phyloP scores from a whole-genome alignment of 345 rosid species.

The Ailanthus altissimus region DNA sequence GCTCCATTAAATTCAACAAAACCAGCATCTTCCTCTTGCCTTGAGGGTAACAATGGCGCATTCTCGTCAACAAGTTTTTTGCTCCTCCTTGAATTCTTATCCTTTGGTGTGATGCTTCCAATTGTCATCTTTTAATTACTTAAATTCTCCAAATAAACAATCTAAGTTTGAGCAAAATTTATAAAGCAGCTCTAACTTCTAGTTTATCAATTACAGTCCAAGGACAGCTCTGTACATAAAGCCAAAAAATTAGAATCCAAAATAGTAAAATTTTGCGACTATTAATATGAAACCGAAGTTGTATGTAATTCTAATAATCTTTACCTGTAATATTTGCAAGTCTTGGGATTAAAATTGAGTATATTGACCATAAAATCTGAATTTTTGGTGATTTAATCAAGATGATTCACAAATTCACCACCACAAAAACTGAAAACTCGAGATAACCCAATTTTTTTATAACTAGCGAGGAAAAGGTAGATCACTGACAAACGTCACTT shows the following conservation, averaged over 20 bases:
- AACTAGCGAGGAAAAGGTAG: background rate
- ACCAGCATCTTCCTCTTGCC: slow-evolving; percentile 42
- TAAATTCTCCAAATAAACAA: slow-evolving; percentile 18
- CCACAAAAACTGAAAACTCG: background rate
- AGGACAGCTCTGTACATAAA: background rate
- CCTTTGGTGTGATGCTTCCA: slow-evolving; percentile 43
- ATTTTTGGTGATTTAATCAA: background rate
- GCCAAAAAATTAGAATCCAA: slow-evolving; percentile 8
- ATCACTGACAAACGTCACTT: background rate
- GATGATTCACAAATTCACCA: background rate
- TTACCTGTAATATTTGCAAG: slow-evolving; percentile 11
- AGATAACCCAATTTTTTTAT: background rate
- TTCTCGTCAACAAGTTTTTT: slow-evolving; percentile 45
- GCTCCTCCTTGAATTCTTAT: slow-evolving; percentile 45
- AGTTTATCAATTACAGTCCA: background rate
- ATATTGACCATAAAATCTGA: background rate
- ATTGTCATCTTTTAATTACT: slow-evolving; percentile 52
- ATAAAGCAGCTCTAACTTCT: slow-evolving; percentile 13
- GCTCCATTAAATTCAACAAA: slow-evolving; percentile 82
- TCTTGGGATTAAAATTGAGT: background rate
- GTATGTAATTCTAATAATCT: background rate
- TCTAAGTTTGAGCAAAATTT: slow-evolving; percentile 8
- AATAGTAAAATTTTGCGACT: background rate
- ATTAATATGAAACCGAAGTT: background rate
- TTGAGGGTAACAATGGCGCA: slow-evolving; percentile 58